Evolutionary conservation across 2,329 filamentous ascomycete species (phyloP), one percentile per base, ranked within the genome.

Genomic region (Lasiodiplodia gonubiensis): DNA sequence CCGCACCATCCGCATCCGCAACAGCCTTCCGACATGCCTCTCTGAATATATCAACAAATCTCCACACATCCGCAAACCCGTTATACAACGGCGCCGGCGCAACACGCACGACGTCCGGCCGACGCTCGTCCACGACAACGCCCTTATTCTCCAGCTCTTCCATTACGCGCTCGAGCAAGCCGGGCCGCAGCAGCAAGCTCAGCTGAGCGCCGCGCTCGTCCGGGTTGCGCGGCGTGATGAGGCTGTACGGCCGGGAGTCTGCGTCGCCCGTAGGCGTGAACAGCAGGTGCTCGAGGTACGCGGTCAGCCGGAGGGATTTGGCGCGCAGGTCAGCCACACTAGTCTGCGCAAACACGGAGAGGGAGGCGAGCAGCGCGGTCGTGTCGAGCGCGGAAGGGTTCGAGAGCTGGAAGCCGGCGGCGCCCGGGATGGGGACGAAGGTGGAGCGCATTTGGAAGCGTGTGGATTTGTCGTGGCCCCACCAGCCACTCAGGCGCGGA

Each of bases 11-110:
- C 27, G 16, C 27, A 8, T 33, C 30, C 30, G 10, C 2, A 33
- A 33, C 30, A 33, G 52, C 59, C 66, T 52, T 52, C 42, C 46
- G n/a, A 65, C 67, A 68, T 48, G 67, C 60, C 53, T 57, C 60
- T 53, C 42, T 64, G 25, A 68, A 68, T 18, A 64, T 52, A 42
- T 60, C 14, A 2, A 64, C 61, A 74, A 92, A 92, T 18, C 79
- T 76, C 81, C 80, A 88, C 7, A 93, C 89, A 72, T 97, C 93
- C 68, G 84, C 83, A 75, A 92, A 96, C 0, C 86, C 88, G 74
- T 94, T 94, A 79, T 97, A 97, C 71, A 97, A 77, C 10, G 93
- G 93, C 51, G 91, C 90, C 1, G 94, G 93, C 2, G 93, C 92
- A 1, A 96, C 88, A 1, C 93, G 84, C 61, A 97, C 89, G 18